Base-by-base conservation (phyloP, 2,329 filamentous ascomycete genomes). In the Penicillium sumatraense region DNA sequence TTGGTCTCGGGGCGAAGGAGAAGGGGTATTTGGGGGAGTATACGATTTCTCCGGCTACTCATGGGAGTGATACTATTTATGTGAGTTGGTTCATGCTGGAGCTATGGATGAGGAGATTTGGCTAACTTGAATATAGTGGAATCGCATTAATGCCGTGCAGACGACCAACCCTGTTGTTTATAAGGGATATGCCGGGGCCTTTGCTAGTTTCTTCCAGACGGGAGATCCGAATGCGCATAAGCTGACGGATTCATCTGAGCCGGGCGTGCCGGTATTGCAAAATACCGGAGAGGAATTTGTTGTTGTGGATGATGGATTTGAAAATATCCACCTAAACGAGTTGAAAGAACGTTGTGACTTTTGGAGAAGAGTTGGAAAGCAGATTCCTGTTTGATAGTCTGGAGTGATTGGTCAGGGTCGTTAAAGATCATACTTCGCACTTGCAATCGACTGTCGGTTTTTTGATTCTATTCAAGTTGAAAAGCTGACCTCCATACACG, bases 171-270 rank as follows among this genome's bases (percentile, higher is more conserved):
- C 79, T 0, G 58, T 82, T 1, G 81, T 82, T 5, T 88, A 87
- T 57, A 58, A 80, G 16, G 84, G 82, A 10, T 87, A 80, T 57
- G 69, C 80, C 1, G 85, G 86, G 4, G 83, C 84, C 0, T 80
- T 87, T 63, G 84, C 82, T 0, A 83, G 80, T 21, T 87, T 86
- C 68, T 81, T 87, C 54, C 77, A 83, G 66, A 84, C 81, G 0
- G 83, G 83, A 0, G 78, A 86, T 66, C 83, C 85, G 0, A 86
- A 87, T 62, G 70, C 75, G 11, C 75, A 82, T 54, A 86, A 86
- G 55, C 57, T 86, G 31, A 85, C 83, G 0, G 73, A 77, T 50
- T 55, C 55, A 1, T 44, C 68, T 70, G 14, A 79, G 73, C 54
- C 51, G 1, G 65, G 64, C 1, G 78, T 86, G 7, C 83, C 84